Percentiles rank a stretch among this genome's conserved stretches.
Conservation (phyloP, 2,329 filamentous ascomycete genomes). For the Fusarium sp. region DNA sequence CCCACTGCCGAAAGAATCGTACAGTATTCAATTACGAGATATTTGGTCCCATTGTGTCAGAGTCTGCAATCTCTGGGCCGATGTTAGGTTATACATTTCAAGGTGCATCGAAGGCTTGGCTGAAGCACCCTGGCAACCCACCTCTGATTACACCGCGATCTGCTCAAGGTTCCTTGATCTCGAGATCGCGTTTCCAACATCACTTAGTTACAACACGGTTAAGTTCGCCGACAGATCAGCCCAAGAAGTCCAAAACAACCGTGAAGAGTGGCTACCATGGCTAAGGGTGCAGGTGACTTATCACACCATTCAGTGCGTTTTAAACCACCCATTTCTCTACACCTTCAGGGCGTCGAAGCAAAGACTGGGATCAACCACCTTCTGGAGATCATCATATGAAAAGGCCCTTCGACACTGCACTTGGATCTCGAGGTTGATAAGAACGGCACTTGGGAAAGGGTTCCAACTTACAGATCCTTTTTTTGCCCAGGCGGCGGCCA, state of each 20-base stretch:
- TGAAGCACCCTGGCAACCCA: conserved; percentile 21
- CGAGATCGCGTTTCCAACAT: not conserved
- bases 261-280: conserved; percentile 29
- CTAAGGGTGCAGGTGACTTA: conserved; percentile 26
- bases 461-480: conserved; percentile 28
- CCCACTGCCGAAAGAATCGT: not conserved
- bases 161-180: conserved; percentile 15
- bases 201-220: conserved; percentile 23
- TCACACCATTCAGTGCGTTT: conserved; percentile 25
- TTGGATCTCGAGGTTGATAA: conserved; percentile 34
- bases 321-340: conserved; percentile 36
- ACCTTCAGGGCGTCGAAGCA: conserved; percentile 9
- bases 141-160: conserved; percentile 26
- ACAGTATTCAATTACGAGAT: not conserved
- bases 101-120: conserved; percentile 22
- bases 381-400: conserved; percentile 31
- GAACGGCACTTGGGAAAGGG: conserved; percentile 18
- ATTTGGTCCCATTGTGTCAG: conserved; percentile 22
- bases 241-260: not conserved
- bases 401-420: conserved; percentile 33
- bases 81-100: conserved; percentile 21
- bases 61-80: conserved; percentile 18
- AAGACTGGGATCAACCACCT: conserved; percentile 17
- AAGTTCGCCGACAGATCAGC: not conserved
- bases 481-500: conserved; percentile 32